These are phyloP conservation scores for Chenopodium album DNA, from an alignment of 148 eudicot species.

Conservation along the genomic window DNA sequence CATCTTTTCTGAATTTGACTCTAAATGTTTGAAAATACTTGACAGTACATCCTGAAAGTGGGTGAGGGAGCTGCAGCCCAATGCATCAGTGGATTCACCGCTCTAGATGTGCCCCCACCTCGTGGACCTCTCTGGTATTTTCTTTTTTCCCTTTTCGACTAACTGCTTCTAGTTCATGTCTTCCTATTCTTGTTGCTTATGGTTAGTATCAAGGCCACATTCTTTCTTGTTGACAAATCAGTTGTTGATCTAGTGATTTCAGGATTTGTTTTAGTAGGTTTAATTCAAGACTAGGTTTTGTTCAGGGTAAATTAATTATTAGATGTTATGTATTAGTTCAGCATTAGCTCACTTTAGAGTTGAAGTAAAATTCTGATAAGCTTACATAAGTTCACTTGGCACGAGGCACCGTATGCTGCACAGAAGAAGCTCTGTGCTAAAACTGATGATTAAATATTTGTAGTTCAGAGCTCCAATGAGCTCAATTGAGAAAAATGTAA, in stretches of 20 bases:
- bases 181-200: background rate
- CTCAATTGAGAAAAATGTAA: background rate
- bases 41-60: conserved; percentile 79
- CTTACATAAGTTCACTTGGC: too few relatives aligned
- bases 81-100: conserved; percentile 87
- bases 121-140: conserved; percentile 93
- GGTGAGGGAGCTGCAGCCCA: conserved; percentile 74
- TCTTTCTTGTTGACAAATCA: background rate
- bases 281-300: background rate
- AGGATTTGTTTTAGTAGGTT: background rate
- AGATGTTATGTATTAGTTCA: background rate
- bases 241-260: background rate
- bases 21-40: conserved; percentile 2
- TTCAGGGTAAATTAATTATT: background rate
- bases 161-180: background rate
- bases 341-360: background rate
- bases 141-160: background rate
- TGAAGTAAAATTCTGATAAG: background rate
- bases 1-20: background rate
- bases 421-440: background rate
- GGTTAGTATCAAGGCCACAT: background rate
- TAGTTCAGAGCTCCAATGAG: background rate
- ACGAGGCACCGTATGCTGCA: too few relatives aligned
- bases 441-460: background rate
- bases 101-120: conserved; percentile 82